These are phyloP conservation scores for Podaxis sp. DNA, from an alignment of 768 basidiomycete species.

Conservation along the genomic window DNA sequence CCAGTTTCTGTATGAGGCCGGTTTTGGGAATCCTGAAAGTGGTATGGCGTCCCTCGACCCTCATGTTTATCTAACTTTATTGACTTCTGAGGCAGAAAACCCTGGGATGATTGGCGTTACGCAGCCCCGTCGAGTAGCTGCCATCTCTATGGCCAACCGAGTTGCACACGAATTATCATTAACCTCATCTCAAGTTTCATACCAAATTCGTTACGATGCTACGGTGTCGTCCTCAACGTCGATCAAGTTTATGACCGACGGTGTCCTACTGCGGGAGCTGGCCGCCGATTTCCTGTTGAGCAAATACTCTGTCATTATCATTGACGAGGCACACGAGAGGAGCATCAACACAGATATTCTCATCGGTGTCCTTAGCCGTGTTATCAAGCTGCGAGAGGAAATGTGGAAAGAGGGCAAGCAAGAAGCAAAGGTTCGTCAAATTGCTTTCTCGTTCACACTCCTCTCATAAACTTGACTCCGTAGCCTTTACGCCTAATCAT, in stretches of 20 bases:
- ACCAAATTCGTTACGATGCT: constrained; percentile 97
- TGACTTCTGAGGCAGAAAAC: constrained; percentile 39
- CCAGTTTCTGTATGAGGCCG: constrained; percentile 97
- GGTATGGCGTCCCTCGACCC: constrained; percentile 46
- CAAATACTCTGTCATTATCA: constrained; percentile 92
- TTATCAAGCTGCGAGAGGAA: constrained; percentile 85
- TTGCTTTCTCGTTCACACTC: not conserved
- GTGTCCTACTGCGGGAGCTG: constrained; percentile 91
- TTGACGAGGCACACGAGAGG: constrained; percentile 97
- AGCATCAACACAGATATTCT: constrained; percentile 98
- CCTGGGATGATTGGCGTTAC: constrained; percentile 98
- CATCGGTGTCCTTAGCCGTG: constrained; percentile 94
- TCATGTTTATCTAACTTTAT: not conserved
- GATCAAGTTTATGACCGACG: constrained; percentile 99
- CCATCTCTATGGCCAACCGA: constrained; percentile 92
- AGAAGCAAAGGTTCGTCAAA: constrained; percentile 56
- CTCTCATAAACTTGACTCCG: constrained; percentile 8
- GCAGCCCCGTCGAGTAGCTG: constrained; percentile 96
- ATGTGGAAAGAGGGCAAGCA: constrained; percentile 83
- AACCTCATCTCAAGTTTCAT: constrained; percentile 79
- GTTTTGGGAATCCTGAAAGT: constrained; percentile 81
- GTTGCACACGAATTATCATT: constrained; percentile 93
- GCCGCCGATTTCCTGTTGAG: constrained; percentile 91
- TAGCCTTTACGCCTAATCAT: constrained; percentile 91
- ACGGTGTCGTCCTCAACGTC: constrained; percentile 87